Evolutionary conservation across 1,284 basidiomycete species (phyloP), one percentile per base, ranked within the genome.

Genomic region (Rhodotorula sp.): DNA sequence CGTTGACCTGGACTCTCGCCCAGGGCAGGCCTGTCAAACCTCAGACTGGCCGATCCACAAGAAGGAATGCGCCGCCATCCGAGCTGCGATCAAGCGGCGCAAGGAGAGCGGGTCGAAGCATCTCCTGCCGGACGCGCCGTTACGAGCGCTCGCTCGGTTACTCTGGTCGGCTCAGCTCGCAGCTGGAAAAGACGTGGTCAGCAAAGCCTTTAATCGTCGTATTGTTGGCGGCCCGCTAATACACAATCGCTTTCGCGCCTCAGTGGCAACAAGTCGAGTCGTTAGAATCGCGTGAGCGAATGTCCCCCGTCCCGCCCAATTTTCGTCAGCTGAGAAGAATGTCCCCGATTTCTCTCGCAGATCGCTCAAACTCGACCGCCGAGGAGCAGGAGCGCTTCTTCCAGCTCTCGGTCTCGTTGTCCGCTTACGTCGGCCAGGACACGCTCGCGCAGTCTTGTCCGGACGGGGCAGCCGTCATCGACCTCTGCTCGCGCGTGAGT

Each of bases 11-110:
- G 20, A 10, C 20, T 7, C 48, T 65, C 26, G 57, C 47, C 47
- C 46, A 3, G 18, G 54, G 7, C 71, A 93, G 91, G 80, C 79
- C 49, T 96, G 93, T 78, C 92, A 94, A 82, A 87, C 83, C 49
- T 80, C 81, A 56, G 92, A 94, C 78, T 96, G 93, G 93, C 54
- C 79, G 0, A 62, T 85, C 2, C 93, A 96, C 80, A 91, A 89
- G 80, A 80, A 81, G 10, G 93, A 96, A 84, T 96, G 93, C 78
- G 74, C 75, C 8, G 89, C 91, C 0, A 82, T 93, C 64, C 58
- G 67, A 58, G 46, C 60, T 34, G 67, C 74, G 54, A 63, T 64
- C 29, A 67, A 73, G 39, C 49, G 73, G 49, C 64, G 71, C n/a
- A 26, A 56, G 16, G 26, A n/a, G 26, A 58, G 64, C 48, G 74